Evolutionary conservation across 129 eudicot genomes (phyloP), one percentile per base, ranked within the genome.

Genomic region (Tagetes erecta): DNA sequence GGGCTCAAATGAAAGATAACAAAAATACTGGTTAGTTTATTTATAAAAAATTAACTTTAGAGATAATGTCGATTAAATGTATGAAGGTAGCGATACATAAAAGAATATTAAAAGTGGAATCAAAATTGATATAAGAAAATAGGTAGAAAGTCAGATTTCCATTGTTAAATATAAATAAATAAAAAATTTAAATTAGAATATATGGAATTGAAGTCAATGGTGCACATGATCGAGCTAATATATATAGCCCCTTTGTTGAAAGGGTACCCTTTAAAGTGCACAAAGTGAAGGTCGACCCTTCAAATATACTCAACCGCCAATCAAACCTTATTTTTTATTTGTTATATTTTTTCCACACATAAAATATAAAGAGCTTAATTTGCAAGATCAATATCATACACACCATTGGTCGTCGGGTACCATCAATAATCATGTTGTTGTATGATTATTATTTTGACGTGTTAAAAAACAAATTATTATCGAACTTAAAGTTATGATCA

Each of bases 221-320:
- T 77, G 81, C 75, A 77, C 75, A 77, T 77, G 81, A 57, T 20
- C 27, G 27, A 20, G 27, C 27, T 20, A 20, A 20, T 20, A 20
- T 20, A 20, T 50, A 6, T 66, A 44, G 42, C 12, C 50, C 39
- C 20, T 66, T 76, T 66, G 73, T 52, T 37, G 68, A 67, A 76
- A 57, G 69, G 81, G 75, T 37, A 36, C 81, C 81, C 81, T 75
- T 75, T 64, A 75, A 67, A 77, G 81, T 77, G 81, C 81, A 77
- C 75, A 77, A 68, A 44, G 81, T 68, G 51, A 36, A 68, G 12
- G 46, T 30, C 31, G 68, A 44, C 80, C 80, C 80, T 76, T 76
- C 80, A 76, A 67, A 67, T 44, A 53, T 67, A 55, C 80, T 76
- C 80, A 6, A 67, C 68, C 34, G 45, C 4, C 41, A 75, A 76